A percentile compares a stretch with the other conserved stretches of the same genome.
Evolutionary conservation across 2,329 filamentous ascomycete genomes (phyloP).

Genomic region (Fusarium subglutinans): DNA sequence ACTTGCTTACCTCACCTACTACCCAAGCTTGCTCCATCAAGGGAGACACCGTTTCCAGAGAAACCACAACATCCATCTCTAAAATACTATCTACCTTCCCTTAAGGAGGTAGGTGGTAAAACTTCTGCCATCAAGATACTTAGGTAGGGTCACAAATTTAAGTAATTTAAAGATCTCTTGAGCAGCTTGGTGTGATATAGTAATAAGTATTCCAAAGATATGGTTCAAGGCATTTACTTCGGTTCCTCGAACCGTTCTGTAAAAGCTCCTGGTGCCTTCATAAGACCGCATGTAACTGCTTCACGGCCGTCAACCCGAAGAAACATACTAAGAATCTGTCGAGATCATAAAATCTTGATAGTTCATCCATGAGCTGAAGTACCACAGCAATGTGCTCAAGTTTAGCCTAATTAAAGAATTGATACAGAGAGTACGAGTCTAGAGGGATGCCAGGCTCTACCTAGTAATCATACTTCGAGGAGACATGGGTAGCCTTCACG

Average conservation of each 20-base stretch:
- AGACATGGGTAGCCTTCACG: not conserved
- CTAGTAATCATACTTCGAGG: not conserved
- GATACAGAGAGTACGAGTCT: not conserved
- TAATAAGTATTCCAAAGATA: not conserved
- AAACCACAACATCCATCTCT: not conserved
- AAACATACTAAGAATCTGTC: not conserved
- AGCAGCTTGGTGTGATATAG: not conserved
- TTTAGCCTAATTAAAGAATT: not conserved
- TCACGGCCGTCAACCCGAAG: not conserved
- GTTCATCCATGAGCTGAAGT: not conserved
- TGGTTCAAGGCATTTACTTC: not conserved
- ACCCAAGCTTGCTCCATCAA: not conserved
- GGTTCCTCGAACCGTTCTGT: not conserved
- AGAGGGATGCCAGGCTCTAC: not conserved
- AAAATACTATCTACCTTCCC: not conserved
- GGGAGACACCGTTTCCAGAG: not conserved
- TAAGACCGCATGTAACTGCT: not conserved
- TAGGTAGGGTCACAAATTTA: not conserved
- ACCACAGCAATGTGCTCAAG: not conserved
- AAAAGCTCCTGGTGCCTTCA: not conserved
- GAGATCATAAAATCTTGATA: not conserved
- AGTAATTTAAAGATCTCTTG: not conserved
- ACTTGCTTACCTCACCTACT: not conserved
- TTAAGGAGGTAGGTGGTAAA: not conserved
- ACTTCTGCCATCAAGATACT: not conserved